Base-by-base conservation (phyloP, 345 rosid genomes). In the Hypericum perforatum region DNA sequence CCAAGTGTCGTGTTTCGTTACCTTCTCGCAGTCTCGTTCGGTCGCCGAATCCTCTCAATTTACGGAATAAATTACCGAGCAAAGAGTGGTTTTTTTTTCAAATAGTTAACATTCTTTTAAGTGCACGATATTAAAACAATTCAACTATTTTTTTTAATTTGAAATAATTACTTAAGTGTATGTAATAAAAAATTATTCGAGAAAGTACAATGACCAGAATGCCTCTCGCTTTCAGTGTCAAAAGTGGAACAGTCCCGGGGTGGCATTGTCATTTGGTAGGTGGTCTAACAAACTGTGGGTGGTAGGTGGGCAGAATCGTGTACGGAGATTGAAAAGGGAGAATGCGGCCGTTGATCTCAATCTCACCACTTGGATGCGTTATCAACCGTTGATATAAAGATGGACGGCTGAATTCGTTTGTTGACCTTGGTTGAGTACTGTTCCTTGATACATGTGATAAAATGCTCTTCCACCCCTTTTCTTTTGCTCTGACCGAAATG, bases 1-100 rank as follows among this genome's bases (percentile, higher is more conserved):
- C 73, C 84, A 82, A 82, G 69, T 79, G 74, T 73, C 74, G 39
- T 16, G 61, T 63, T 65, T 14, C 46, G 48, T 54, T 67, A 16
- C 9, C 45, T 58, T 22, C 32, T 56, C 7, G 9, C 40, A 49
- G 70, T 69, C 74, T 37, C 54, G 52, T 53, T 62, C 9, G 6
- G 37, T 69, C 66, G 53, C 59, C 59, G 43, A 6, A 51, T 58
- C 54, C 58, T 8, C 71, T 47, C 3, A 37, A 44, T 37, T 50
- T 46, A 38, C 22, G 44, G 15, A 43, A 46, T 37, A 5, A 16
- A 37, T 6, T 0, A n/a, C n/a, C n/a, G n/a, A n/a, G n/a, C n/a
- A n/a, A n/a, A n/a, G n/a, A n/a, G n/a, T n/a, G n/a, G n/a, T n/a
- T n/a, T n/a, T n/a, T n/a, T n/a, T n/a, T n/a, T n/a, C n/a, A n/a